These are phyloP conservation scores for Fusarium pseudocircinatum DNA, from an alignment of 2,329 filamentous ascomycete genomes.

Conservation along the genomic window DNA sequence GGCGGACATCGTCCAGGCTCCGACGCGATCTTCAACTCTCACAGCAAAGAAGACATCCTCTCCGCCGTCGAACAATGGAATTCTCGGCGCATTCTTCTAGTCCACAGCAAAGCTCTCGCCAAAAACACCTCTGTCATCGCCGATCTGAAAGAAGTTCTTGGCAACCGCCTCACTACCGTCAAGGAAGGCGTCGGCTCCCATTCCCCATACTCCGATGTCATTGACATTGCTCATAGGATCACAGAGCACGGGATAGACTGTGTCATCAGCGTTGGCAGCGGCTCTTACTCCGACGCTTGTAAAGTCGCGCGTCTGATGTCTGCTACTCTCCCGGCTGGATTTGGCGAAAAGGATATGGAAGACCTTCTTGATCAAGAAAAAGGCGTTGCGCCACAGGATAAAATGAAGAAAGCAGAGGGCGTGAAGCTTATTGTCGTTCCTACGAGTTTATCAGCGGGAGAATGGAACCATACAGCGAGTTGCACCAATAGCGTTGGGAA, in stretches of 20 bases:
- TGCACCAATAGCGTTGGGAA: conserved; percentile 8
- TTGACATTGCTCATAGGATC: conserved; percentile 3
- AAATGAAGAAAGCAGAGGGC: neutral
- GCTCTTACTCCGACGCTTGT: conserved; percentile 17
- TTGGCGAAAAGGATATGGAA: conserved; percentile 11
- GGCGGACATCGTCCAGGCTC: conserved; percentile 2
- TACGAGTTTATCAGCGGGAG: conserved; percentile 6
- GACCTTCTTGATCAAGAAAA: neutral
- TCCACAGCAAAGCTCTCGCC: conserved; percentile 11
- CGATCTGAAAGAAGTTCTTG: neutral
- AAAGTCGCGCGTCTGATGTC: conserved; percentile 17
- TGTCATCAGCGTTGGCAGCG: neutral
- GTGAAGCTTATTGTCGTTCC: conserved; percentile 5
- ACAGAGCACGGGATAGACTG: neutral
- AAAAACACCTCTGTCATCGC: neutral
- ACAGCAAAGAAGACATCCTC: neutral
- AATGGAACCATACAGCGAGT: conserved; percentile 20
- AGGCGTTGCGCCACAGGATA: conserved; percentile 8
- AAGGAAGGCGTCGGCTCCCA: conserved; percentile 22
- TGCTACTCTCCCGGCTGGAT: neutral
- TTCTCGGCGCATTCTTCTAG: neutral
- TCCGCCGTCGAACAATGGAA: neutral
- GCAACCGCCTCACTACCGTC: neutral
- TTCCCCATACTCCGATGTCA: conserved; percentile 9
- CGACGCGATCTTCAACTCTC: conserved; percentile 20